Evolutionary conservation across 306 rosid genomes (phyloP).

Genomic region (Senna tora): DNA sequence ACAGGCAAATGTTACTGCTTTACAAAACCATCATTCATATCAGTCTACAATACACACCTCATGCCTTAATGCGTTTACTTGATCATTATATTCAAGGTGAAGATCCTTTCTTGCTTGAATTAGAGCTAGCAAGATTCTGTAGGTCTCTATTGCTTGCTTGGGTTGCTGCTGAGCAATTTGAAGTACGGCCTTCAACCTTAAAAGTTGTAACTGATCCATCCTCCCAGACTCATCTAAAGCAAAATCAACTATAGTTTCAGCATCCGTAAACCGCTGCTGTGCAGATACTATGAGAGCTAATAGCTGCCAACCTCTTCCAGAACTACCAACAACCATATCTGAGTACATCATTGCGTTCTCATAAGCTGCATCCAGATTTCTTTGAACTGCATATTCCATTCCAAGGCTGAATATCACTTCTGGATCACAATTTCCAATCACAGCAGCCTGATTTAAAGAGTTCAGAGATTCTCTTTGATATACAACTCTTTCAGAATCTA

Average conservation of each 20-base stretch:
- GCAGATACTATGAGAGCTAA: conserved; percentile 84
- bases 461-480: conserved; percentile 73
- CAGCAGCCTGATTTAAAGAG: conserved; percentile 55
- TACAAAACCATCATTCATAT: conserved; percentile 12
- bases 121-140: conserved; percentile 76
- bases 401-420: conserved; percentile 70
- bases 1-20: conserved; percentile 8
- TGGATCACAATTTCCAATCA: conserved; percentile 48
- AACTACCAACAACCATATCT: conserved; percentile 65
- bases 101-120: conserved; percentile 68
- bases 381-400: conserved; percentile 78
- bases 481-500: conserved; percentile 71
- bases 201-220: conserved; percentile 77
- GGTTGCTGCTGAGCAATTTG: conserved; percentile 83
- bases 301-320: conserved; percentile 71
- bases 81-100: conserved; percentile 48
- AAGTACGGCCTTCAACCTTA: conserved; percentile 81
- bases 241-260: conserved; percentile 80
- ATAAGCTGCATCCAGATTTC: conserved; percentile 74
- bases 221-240: conserved; percentile 74
- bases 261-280: conserved; percentile 68
- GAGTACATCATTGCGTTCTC: conserved; percentile 61
- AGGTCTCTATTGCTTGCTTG: conserved; percentile 89
- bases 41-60: conserved; percentile 42
- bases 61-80: conserved; percentile 21